Evolutionary conservation across 1,139 yeast species (phyloP).

Genomic region (Arxiozyma bovina): DNA sequence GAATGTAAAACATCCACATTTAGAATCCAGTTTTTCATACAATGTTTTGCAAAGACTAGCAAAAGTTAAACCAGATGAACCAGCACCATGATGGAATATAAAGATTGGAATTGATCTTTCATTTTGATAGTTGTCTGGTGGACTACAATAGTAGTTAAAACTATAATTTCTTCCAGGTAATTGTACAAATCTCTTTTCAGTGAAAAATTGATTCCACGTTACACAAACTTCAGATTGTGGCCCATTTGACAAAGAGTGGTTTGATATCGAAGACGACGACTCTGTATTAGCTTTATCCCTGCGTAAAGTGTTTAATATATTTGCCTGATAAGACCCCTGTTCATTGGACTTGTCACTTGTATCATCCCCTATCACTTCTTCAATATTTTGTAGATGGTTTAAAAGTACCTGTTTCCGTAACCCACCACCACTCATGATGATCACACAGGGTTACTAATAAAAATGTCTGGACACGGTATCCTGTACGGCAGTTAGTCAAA

Average conservation of each 20-base stretch:
- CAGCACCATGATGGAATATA: conserved; percentile 89
- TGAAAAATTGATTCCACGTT: conserved; percentile 38
- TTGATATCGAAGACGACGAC: background rate
- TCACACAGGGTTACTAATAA: background rate
- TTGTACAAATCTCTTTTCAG: conserved; percentile 26
- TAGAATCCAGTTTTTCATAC: conserved; percentile 22
- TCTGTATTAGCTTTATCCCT: background rate
- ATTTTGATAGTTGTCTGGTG: conserved; percentile 36
- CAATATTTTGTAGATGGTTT: conserved; percentile 12
- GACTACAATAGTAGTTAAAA: conserved; percentile 53
- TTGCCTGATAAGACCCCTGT: conserved; percentile 3
- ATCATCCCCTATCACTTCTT: conserved; percentile 1
- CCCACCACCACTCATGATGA: conserved; percentile 1
- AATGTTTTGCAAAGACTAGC: conserved; percentile 42
- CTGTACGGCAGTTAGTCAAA: background rate
- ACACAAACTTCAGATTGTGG: background rate
- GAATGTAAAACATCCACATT: conserved; percentile 52
- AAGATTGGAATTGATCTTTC: conserved; percentile 44
- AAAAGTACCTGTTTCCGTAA: conserved; percentile 8
- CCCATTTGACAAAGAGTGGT: background rate
- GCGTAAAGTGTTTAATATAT: background rate
- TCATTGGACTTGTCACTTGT: conserved; percentile 3
- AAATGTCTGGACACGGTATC: background rate
- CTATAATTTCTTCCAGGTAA: conserved; percentile 23
- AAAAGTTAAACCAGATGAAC: conserved; percentile 77